Percentiles rank a stretch among this genome's conserved stretches.
Evolutionary conservation across 1,284 basidiomycete species (phyloP).

Genomic region (Apiotrichum akiyoshidainum): DNA sequence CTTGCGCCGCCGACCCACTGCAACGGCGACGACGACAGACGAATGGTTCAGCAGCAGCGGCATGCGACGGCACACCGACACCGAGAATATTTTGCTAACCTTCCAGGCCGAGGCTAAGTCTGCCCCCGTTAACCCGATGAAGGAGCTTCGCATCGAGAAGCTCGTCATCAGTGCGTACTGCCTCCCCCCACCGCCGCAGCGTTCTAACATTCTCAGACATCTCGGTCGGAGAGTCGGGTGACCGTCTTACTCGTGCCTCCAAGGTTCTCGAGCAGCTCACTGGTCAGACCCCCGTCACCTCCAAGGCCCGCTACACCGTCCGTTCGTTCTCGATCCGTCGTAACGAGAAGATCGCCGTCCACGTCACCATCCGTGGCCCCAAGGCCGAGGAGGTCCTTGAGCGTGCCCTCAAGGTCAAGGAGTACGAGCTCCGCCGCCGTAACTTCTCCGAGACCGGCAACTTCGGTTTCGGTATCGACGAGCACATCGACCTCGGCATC

Average conservation of each 20-base stretch:
- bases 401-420: constrained; percentile 99
- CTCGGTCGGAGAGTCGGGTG: constrained; percentile 99
- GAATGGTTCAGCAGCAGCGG: too few species aligned
- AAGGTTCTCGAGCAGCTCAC: constrained; percentile 99
- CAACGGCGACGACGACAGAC: too few species aligned
- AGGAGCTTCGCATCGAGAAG: constrained; percentile 97
- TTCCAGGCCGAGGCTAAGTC: constrained; percentile 80
- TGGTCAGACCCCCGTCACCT: constrained; percentile 98
- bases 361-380: constrained; percentile 98
- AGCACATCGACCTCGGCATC: constrained; percentile 98
- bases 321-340: constrained; percentile 98
- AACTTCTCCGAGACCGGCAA: constrained; percentile 97
- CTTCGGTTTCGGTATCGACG: constrained; percentile 97
- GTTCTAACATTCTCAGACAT: constrained; percentile 66
- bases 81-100: neutral
- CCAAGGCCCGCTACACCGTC: constrained; percentile 99
- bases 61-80: too few species aligned
- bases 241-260: constrained; percentile 97
- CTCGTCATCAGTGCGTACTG: constrained; percentile 90
- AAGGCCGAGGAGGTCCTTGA: constrained; percentile 99
- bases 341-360: constrained; percentile 99
- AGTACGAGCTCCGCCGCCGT: constrained; percentile 88
- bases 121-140: constrained; percentile 86
- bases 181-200: neutral
- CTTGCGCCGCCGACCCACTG: too few species aligned